Evolutionary conservation across 73 alveolate species (phyloP), one percentile per base, ranked within the genome.

Genomic region (Paramecium sexaurelia): DNA sequence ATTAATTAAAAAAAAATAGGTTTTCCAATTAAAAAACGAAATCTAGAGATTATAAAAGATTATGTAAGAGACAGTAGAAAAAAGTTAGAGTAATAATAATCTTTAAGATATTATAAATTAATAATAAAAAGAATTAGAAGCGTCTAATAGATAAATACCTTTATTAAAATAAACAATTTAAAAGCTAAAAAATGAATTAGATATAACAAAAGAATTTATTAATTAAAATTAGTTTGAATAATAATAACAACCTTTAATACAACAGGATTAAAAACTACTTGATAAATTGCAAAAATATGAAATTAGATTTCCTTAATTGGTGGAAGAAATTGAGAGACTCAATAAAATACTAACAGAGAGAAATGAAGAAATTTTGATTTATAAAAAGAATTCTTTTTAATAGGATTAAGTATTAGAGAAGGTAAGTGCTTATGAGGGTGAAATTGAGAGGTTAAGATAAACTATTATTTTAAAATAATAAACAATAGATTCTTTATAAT

Each of bases 281-380:
- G 45, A 78, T 78, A 78, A 78, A 43, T 45, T 78, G 9, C 13
- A 78, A 41, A 24, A 78, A 17, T 78, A 78, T 41, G 90, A 78
- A 26, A 29, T 29, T 10, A 40, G 90, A 27, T 78, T 78, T 43
- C 90, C 90, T 0, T 15, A 29, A 78, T 43, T 78, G 41, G 75
- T 78, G 7, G 68, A 78, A n/a, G 90, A 78, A 78, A 78, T 78
- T 0, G 90, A 78, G 41, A 78, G 90, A 40, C 71, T 78, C 4
- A 78, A 78, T 78, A 78, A 22, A 41, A 39, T 78, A 40, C 13
- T 78, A 45, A 78, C 73, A 40, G 73, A 78, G 29, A 78, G 90
- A 45, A 43, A 78, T 29, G 90, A 78, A 78, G 68, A 78, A 78
- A 26, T 39, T 2, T 39, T 29, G 36, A 41, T 41, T 24, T 43